Conservation (phyloP, 495 filamentous ascomycete species). For the Sabuloglossum arenarium region DNA sequence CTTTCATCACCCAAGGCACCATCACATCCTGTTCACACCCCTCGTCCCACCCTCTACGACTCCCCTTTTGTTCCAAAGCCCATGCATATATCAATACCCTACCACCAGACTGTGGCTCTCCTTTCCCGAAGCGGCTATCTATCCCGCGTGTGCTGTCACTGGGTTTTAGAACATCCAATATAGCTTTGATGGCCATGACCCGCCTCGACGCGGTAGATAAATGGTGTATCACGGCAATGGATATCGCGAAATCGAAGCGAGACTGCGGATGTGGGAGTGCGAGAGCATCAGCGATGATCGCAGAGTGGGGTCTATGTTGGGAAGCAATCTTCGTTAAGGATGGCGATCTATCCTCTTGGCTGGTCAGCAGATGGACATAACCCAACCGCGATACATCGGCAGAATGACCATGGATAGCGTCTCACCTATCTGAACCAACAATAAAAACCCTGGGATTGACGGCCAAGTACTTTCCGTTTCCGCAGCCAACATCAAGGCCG, state of each 20-base stretch:
- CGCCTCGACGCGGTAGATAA: conserved; percentile 64
- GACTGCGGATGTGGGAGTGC: conserved; percentile 44
- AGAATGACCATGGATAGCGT: conserved; percentile 6
- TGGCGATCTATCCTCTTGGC: conserved; percentile 31
- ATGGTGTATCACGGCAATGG: conserved; percentile 89
- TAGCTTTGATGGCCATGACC: conserved; percentile 46
- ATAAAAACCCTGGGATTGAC: conserved; percentile 67
- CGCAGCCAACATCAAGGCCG: conserved; percentile 81
- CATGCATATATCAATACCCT: conserved; percentile 79
- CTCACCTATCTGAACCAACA: conserved; percentile 67
- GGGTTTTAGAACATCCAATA: conserved; percentile 44
- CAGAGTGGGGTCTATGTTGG: conserved; percentile 37
- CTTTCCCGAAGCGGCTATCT: too few species aligned
- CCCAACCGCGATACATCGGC: too few species aligned
- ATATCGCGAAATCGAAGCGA: conserved; percentile 80
- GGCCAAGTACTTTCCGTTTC: conserved; percentile 85
- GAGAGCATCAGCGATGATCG: conserved; percentile 51
- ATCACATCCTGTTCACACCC: conserved; percentile 77
- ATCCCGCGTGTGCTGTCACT: too few species aligned
- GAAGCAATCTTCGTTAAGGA: conserved; percentile 57
- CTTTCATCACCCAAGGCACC: conserved; percentile 79
- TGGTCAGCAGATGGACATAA: background rate
- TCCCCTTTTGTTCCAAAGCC: conserved; percentile 82
- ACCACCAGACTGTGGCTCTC: conserved; percentile 29
- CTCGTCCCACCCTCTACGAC: conserved; percentile 82